Base-by-base conservation (phyloP, 176 grass and related monocot genomes). In the Oryza glumipatula region DNA sequence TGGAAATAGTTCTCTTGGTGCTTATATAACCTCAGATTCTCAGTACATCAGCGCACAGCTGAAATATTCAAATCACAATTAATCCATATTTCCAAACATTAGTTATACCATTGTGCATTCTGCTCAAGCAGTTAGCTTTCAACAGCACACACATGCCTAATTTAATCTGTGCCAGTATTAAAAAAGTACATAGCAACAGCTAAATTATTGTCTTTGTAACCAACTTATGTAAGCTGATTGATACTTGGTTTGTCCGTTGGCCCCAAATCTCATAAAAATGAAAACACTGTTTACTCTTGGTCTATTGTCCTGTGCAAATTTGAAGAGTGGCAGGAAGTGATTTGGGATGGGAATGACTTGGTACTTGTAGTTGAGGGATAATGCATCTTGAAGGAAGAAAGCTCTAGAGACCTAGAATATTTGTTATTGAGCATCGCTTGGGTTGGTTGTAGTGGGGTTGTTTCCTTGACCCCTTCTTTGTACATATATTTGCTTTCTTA, bases 371-470 rank as follows among this genome's bases (percentile, higher is more conserved):
- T 68, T 51, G 26, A 51, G 49, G 14, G 49, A 52, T 48, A 47
- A 73, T 47, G 22, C 41, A 73, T 73, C 43, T 73, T 47, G 3
- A 48, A 73, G n/a, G 77, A 23, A 52, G 19, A 83, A 68, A 46
- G 44, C 19, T 76, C 43, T 74, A 67, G 12, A 23, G 9, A 84
- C 35, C 44, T 76, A 10, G 8, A 67, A 56, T 17, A 54, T 81
- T 1, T 3, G 30, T 70, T 1, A 7, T 44, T 9, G 39, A 41
- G 39, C 7, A 41, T 41, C 6, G 39, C 39, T 8, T 44, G 43
- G 8, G 43, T 44, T 8, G 43, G 43, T 11, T 44, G 43, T 44
- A 44, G 7, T 44, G 43, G 43, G 43, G 43, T 44, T 44, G 43
- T 44, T 44, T 44, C 43, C 43, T 44, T 44, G 43, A 44, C 9